Conservation (phyloP, 2,329 filamentous ascomycete genomes). For the Diaporthe aspalathi region DNA sequence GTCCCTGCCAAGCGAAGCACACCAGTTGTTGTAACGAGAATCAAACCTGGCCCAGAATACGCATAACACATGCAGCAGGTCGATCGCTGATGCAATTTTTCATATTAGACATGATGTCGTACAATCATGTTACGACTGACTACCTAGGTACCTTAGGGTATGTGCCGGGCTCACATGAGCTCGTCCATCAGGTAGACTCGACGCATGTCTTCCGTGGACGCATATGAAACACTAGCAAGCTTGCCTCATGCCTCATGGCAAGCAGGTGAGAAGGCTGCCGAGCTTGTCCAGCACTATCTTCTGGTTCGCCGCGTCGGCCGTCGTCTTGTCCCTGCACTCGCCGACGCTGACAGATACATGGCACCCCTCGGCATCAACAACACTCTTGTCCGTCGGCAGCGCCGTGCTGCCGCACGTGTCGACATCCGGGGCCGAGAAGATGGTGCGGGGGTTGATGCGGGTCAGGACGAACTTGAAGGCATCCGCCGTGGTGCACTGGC, state of each 20-base stretch:
- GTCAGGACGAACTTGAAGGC: constrained; percentile 74
- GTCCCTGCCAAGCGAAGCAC: neutral
- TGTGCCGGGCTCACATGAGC: neutral
- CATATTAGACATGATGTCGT: neutral
- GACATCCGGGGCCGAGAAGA: constrained; percentile 66
- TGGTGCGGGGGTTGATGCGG: constrained; percentile 65
- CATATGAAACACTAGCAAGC: neutral
- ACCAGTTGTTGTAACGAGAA: neutral
- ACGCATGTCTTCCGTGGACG: too few relatives aligned
- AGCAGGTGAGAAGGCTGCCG: constrained; percentile 41
- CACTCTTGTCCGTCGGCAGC: constrained; percentile 69
- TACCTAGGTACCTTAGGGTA: too few relatives aligned
- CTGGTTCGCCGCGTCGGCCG: constrained; percentile 64
- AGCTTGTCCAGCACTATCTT: constrained; percentile 63
- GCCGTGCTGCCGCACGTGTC: constrained; percentile 64
- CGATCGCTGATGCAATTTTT: neutral
- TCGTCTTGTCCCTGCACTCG: constrained; percentile 69
- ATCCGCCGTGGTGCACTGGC: constrained; percentile 60
- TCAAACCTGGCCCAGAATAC: neutral
- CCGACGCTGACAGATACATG: constrained; percentile 73
- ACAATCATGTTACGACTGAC: neutral
- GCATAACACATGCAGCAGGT: neutral
- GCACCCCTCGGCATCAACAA: constrained; percentile 65
- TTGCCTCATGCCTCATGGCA: constrained; percentile 4
- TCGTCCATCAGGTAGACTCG: too few relatives aligned